These are phyloP conservation scores for Articulospora tetracladia DNA, from an alignment of 495 filamentous ascomycete genomes.

Conservation along the genomic window DNA sequence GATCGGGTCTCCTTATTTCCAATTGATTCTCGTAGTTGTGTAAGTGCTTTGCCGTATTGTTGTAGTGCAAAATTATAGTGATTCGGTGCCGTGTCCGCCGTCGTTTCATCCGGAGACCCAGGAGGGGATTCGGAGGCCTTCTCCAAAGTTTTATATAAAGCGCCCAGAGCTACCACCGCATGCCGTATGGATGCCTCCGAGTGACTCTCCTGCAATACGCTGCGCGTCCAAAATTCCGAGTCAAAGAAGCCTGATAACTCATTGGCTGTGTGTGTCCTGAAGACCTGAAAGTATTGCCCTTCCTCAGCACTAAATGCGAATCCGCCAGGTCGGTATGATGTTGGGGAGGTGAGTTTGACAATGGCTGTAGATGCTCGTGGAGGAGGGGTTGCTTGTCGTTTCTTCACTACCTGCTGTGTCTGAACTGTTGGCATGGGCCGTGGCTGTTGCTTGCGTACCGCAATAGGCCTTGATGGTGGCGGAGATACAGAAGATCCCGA, in stretches of 20 bases:
- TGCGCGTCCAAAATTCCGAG: constrained; percentile 57
- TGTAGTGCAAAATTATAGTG: constrained; percentile 25
- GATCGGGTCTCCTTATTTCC: constrained; percentile 20
- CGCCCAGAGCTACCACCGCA: constrained; percentile 60
- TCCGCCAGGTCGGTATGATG: constrained; percentile 12
- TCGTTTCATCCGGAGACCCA: constrained; percentile 44
- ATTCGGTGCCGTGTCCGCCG: constrained; percentile 38
- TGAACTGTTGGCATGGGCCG: constrained; percentile 10
- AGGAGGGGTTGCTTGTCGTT: constrained; percentile 32
- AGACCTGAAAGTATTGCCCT: constrained; percentile 55
- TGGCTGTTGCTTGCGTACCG: not conserved
- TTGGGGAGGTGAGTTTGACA: constrained; percentile 5
- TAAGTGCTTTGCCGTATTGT: constrained; percentile 24
- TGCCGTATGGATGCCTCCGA: constrained; percentile 60
- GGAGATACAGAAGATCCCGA: constrained; percentile 8
- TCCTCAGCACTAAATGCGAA: constrained; percentile 36
- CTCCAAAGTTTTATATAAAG: constrained; percentile 56
- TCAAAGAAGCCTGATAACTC: constrained; percentile 61
- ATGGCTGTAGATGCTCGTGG: not conserved
- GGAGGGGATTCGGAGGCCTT: constrained; percentile 47
- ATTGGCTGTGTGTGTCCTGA: constrained; percentile 49
- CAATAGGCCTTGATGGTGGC: constrained; percentile 2
- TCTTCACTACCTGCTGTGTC: not conserved
- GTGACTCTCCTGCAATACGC: constrained; percentile 56
- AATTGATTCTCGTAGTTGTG: constrained; percentile 20